phyloP scores from a whole-genome alignment of 225 moss, liverwort and hornwort genomes.

The Ulota crispa region DNA sequence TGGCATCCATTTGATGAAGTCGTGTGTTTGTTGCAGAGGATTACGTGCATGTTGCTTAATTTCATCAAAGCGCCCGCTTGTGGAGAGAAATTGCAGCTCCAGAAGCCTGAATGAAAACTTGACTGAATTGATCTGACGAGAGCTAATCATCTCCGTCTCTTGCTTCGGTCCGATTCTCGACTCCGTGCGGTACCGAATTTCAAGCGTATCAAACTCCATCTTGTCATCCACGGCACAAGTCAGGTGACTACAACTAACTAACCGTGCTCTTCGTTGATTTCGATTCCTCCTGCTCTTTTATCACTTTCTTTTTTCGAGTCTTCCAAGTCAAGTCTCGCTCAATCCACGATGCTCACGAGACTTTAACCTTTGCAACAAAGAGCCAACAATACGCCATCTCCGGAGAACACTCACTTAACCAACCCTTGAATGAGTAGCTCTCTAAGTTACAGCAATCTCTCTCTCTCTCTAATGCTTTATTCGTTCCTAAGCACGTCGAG shows the following conservation, averaged over 20 bases:
- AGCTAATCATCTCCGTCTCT: no score
- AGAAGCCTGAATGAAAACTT: not conserved
- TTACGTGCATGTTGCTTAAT: not conserved
- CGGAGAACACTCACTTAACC: no score
- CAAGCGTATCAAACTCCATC: not conserved
- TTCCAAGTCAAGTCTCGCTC: not conserved
- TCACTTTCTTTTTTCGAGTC: not conserved
- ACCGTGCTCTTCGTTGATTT: not conserved
- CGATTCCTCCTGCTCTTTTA: not conserved
- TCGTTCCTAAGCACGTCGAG: no score
- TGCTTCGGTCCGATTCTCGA: not conserved
- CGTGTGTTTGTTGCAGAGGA: not conserved
- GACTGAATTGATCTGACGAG: not conserved
- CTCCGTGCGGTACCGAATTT: not conserved
- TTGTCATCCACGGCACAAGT: not conserved
- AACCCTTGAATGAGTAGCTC: not conserved
- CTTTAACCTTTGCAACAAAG: not conserved
- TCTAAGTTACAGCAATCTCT: not conserved
- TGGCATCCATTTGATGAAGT: not conserved
- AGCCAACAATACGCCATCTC: not conserved
- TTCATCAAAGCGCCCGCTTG: not conserved
- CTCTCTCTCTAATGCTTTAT: no score
- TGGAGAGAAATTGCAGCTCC: not conserved
- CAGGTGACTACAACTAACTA: constrained; percentile 1
- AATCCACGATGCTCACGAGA: not conserved